These are phyloP conservation scores for Flaveria floridana DNA, from an alignment of 140 eudicot genomes.

Conservation along the genomic window DNA sequence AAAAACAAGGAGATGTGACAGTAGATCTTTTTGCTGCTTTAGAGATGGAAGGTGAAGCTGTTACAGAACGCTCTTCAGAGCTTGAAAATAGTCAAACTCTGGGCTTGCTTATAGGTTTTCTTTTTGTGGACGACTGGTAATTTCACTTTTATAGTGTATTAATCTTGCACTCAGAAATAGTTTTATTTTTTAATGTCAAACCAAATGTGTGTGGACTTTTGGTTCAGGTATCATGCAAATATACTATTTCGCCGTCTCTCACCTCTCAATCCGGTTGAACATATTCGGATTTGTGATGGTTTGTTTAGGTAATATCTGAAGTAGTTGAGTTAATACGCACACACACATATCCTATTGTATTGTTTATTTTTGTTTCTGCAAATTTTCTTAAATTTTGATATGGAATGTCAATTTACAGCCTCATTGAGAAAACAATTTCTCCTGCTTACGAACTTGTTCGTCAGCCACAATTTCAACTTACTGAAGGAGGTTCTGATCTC, in stretches of 20 bases:
- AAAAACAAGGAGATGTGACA: constrained; percentile 94
- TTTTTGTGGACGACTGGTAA: constrained; percentile 91
- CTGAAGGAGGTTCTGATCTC: constrained; percentile 39
- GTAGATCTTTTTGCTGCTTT: constrained; percentile 88
- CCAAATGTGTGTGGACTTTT: constrained; percentile 15
- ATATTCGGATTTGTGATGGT: constrained; percentile 67
- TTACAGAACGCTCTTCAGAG: constrained; percentile 74
- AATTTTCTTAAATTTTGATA: constrained; percentile 8
- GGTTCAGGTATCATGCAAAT: constrained; percentile 85
- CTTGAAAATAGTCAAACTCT: constrained; percentile 83
- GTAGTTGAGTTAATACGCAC: neutral
- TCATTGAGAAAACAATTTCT: constrained; percentile 72
- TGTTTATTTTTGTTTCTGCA: neutral
- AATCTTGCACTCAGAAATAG: neutral
- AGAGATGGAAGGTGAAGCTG: constrained; percentile 77
- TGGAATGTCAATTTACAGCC: constrained; percentile 48
- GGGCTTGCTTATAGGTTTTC: constrained; percentile 91
- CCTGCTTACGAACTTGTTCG: constrained; percentile 61
- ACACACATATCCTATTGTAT: neutral
- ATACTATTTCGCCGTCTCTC: constrained; percentile 75
- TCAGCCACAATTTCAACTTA: constrained; percentile 41
- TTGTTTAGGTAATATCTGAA: constrained; percentile 65
- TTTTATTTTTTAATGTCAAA: neutral
- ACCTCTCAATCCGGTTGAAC: constrained; percentile 76
- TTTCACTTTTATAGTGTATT: constrained; percentile 34